phyloP scores from a whole-genome alignment of 116 monocot genomes.

The Posidonia oceanica region DNA sequence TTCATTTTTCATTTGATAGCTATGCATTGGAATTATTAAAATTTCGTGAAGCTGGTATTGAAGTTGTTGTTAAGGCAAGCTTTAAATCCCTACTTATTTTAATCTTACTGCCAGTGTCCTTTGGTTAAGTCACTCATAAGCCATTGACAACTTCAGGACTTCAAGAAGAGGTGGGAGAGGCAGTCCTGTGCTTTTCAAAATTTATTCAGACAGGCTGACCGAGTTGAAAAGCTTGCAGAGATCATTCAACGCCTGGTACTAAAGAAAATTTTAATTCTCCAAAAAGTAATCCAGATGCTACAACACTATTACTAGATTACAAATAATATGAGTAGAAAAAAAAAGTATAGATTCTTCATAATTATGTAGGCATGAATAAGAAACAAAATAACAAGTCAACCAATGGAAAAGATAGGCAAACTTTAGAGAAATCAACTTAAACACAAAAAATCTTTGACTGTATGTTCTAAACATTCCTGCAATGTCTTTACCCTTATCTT shows the following conservation, averaged over 20 bases:
- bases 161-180: conserved; percentile 87
- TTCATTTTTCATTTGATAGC: conserved; percentile 23
- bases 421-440: too few species aligned
- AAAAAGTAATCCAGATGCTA: not conserved
- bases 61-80: conserved; percentile 83
- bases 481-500: too few species aligned
- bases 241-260: conserved; percentile 82
- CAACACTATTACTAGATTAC: too few species aligned
- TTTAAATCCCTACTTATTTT: conserved; percentile 4
- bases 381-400: too few species aligned
- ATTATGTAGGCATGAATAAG: too few species aligned
- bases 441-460: too few species aligned
- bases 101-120: not conserved
- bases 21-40: conserved; percentile 89
- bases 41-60: conserved; percentile 89
- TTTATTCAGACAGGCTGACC: conserved; percentile 83
- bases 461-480: too few species aligned
- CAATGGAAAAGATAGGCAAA: too few species aligned
- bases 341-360: too few species aligned
- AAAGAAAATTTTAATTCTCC: not conserved
- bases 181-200: conserved; percentile 83
- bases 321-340: too few species aligned
- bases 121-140: not conserved
- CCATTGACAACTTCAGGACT: conserved; percentile 34
- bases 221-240: conserved; percentile 90